These are phyloP conservation scores for Glycine latifolia DNA, from an alignment of 306 rosid genomes.

Conservation along the genomic window DNA sequence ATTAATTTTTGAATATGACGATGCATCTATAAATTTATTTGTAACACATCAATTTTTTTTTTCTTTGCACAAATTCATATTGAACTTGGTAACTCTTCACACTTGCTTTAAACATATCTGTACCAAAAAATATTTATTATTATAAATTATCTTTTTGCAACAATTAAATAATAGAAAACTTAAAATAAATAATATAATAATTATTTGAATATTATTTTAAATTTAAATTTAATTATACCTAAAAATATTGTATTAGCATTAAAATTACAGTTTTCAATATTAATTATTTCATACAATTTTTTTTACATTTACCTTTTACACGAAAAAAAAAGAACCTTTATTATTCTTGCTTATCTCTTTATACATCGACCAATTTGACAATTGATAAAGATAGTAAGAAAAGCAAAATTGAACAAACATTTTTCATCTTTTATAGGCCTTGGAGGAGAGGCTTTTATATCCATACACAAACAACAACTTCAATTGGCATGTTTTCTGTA, in stretches of 20 bases:
- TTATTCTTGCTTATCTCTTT: background rate
- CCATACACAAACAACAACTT: constrained; percentile 5
- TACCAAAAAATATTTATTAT: background rate
- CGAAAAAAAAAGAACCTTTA: background rate
- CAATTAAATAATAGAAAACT: background rate
- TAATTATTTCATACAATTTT: background rate
- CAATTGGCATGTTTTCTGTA: background rate
- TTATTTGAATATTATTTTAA: background rate
- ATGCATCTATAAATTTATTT: background rate
- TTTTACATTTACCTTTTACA: background rate
- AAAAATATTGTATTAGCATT: background rate
- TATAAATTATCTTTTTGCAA: background rate
- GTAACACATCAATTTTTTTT: no score
- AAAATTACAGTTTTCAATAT: background rate
- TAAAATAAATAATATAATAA: background rate
- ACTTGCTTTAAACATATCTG: background rate
- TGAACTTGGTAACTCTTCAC: background rate
- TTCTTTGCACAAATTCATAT: background rate
- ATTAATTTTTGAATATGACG: background rate
- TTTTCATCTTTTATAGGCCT: constrained; percentile 1
- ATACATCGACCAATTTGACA: background rate
- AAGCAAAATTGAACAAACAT: background rate
- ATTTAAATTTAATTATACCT: background rate
- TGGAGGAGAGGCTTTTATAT: constrained; percentile 1
- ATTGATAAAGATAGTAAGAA: background rate